Conservation (phyloP, 768 basidiomycete genomes). For the Naganishia friedmannii region DNA sequence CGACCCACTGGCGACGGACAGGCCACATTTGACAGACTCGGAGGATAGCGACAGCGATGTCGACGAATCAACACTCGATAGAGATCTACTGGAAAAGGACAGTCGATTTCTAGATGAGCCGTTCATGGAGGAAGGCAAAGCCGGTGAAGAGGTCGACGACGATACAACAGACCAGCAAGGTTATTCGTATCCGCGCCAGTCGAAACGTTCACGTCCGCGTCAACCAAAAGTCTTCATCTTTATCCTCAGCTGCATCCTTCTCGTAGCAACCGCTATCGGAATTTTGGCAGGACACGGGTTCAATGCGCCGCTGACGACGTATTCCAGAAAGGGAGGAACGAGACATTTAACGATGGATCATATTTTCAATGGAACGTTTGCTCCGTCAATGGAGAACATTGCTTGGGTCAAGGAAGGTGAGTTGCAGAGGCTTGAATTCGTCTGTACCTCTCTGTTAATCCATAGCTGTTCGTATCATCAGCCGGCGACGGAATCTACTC, state of each 20-base stretch:
- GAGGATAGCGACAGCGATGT: constrained; percentile 17
- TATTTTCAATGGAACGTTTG: constrained; percentile 87
- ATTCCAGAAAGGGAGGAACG: constrained; percentile 55
- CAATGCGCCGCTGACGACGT: constrained; percentile 58
- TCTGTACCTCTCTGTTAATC: constrained; percentile 24
- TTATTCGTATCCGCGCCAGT: constrained; percentile 21
- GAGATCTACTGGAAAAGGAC: constrained; percentile 28
- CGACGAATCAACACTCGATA: constrained; percentile 21
- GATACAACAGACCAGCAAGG: constrained; percentile 37
- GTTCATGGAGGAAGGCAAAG: constrained; percentile 42
- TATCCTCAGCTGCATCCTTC: constrained; percentile 61
- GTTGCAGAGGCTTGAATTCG: constrained; percentile 38
- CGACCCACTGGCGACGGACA: not conserved
- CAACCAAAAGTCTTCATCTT: constrained; percentile 23
- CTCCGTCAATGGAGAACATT: constrained; percentile 54
- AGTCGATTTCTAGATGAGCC: constrained; percentile 32
- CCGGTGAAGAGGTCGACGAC: constrained; percentile 39
- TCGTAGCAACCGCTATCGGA: constrained; percentile 68
- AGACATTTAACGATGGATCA: constrained; percentile 80
- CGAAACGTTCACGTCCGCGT: constrained; percentile 9
- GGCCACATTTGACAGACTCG: not conserved
- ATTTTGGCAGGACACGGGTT: constrained; percentile 71
- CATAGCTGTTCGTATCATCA: constrained; percentile 52
- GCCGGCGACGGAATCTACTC: constrained; percentile 95
- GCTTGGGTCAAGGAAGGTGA: constrained; percentile 91